Conservation (phyloP, 2,329 filamentous ascomycete species). For the Sporothrix dimorphospora region DNA sequence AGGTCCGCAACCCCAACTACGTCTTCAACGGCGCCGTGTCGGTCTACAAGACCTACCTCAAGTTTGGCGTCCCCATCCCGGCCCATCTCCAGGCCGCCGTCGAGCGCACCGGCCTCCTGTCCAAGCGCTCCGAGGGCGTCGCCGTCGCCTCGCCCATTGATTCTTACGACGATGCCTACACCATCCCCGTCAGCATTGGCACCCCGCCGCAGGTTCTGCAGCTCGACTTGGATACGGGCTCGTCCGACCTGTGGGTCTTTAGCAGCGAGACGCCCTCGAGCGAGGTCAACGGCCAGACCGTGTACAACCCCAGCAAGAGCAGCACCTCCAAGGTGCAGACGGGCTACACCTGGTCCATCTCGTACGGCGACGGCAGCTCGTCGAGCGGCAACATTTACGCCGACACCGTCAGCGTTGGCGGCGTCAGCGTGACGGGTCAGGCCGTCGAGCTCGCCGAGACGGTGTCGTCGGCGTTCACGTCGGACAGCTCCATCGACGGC, state of each 20-base stretch:
- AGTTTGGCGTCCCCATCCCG: slow-evolving; percentile 44
- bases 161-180: slow-evolving; percentile 48
- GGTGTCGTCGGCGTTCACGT: slow-evolving; percentile 38
- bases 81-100: slow-evolving; percentile 42
- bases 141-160: slow-evolving; percentile 49
- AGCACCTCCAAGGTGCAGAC: slow-evolving; percentile 37
- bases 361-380: slow-evolving; percentile 41
- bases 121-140: slow-evolving; percentile 37
- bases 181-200: slow-evolving; percentile 46
- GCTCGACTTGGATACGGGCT: slow-evolving; percentile 42
- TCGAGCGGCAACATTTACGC: slow-evolving; percentile 42
- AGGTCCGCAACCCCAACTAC: slow-evolving; percentile 44
- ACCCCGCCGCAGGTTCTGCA: slow-evolving; percentile 40
- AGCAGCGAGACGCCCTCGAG: slow-evolving; percentile 37
- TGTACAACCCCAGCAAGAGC: slow-evolving; percentile 40
- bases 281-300: slow-evolving; percentile 37
- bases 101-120: slow-evolving; percentile 30
- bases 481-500: slow-evolving; percentile 35
- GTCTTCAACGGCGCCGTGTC: slow-evolving; percentile 42
- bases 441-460: slow-evolving; percentile 40
- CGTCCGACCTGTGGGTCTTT: slow-evolving; percentile 45
- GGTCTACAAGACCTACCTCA: slow-evolving; percentile 47
- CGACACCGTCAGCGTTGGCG: slow-evolving; percentile 40
- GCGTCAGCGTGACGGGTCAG: slow-evolving; percentile 38
- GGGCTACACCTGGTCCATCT: slow-evolving; percentile 40